Evolutionary conservation across 2,329 filamentous ascomycete species (phyloP), one percentile per base, ranked within the genome.

Genomic region (Juglanconis oblonga): DNA sequence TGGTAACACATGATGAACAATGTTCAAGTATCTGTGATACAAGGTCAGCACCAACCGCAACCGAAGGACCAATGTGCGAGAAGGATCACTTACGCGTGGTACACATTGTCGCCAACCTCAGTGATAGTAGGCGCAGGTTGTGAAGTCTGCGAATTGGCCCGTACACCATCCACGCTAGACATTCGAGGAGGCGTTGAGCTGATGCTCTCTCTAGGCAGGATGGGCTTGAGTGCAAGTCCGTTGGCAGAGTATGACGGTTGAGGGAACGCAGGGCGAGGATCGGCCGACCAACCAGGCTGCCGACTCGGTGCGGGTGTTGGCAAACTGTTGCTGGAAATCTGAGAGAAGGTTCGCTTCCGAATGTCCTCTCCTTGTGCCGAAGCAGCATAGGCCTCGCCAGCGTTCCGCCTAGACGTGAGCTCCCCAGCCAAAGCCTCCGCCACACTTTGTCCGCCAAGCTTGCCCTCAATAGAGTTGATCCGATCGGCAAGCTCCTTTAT

Each of bases 401-500:
- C 74, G 5, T 72, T 71, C 50, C 74, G 72, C 36, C 73, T 70
- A 3, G 66, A 63, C 4, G 75, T 68, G 17, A 76, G 65, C 33
- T 82, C 79, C 7, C 61, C 55, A 31, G 58, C 58, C n/a, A 82
- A 73, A n/a, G 76, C 72, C 56, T 80, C 78, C 57, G 78, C 59
- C 73, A 68, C 45, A 68, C 75, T 61, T 40, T 84, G 81, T 8
- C 77, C 79, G 45, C 82, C 83, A 59, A 95, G 85, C 70, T 91
- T 90, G 65, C 88, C 89, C 71, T 96, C 92, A 50, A 97, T 87
- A 48, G 85, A 88, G 67, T 93, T 87, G 61, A 97, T 86, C 32
- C 92, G 82, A 70, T 96, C 92, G 31, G 92, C 91, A 29, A 97
- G 82, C 72, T 96, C 92, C 71, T 96, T 96, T 72, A 97, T 97